Evolutionary conservation across 1,284 basidiomycete species (phyloP).

Genomic region (Trichosporon inkin): DNA sequence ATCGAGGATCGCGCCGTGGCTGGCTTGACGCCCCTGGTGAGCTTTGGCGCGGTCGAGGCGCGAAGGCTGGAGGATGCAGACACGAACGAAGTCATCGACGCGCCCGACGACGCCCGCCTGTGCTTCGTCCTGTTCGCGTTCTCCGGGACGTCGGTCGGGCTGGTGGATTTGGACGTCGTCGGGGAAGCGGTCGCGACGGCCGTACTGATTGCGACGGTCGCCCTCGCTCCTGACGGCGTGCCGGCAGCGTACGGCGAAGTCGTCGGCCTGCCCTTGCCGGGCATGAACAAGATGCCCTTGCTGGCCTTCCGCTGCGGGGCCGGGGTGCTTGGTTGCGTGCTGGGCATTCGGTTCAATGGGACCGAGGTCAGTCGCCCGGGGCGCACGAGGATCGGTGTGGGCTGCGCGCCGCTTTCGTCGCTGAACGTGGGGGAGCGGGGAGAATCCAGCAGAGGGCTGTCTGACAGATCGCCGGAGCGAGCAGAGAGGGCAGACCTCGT

Average conservation of each 20-base stretch:
- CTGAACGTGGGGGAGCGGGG: constrained; percentile 3
- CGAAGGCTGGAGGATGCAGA: constrained; percentile 1
- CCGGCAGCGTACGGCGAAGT: not conserved
- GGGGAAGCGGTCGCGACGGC: constrained; percentile 1
- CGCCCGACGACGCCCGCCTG: not conserved
- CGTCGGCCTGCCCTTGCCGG: not conserved
- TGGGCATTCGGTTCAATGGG: not conserved
- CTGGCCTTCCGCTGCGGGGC: not conserved
- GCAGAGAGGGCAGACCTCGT: not conserved
- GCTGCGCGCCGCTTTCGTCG: not conserved
- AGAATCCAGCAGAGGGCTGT: constrained; percentile 1
- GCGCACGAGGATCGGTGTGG: not conserved
- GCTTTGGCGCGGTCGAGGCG: not conserved
- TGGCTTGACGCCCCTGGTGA: not conserved
- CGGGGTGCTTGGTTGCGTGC: not conserved
- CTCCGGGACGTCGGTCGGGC: not conserved
- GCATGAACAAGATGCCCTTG: constrained; percentile 2
- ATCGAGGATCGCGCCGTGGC: not conserved
- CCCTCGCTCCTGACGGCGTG: not conserved
- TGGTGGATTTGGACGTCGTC: not conserved
- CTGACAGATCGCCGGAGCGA: constrained; percentile 1
- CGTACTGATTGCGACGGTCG: not conserved
- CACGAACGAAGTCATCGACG: not conserved
- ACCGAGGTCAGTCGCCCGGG: not conserved
- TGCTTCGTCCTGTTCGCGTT: not conserved